Evolutionary conservation across 192 early-diverging fungal genomes (phyloP), one percentile per base, ranked within the genome.

Genomic region (Entomortierella parvispora): DNA sequence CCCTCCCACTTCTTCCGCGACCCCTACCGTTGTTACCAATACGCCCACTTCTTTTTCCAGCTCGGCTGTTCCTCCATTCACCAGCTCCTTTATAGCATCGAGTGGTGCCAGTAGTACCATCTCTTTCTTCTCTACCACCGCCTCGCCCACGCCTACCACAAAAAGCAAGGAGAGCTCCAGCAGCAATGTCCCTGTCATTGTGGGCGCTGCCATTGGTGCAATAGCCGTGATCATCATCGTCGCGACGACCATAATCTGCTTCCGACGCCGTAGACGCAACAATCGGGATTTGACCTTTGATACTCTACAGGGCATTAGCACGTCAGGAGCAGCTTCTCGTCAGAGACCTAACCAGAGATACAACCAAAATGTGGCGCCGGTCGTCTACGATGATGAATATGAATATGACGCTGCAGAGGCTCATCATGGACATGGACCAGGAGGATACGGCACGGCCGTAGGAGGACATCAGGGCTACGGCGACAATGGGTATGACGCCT

Each of bases 221-320:
- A 48, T 42, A 3, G 74, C 74, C 1, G 15, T 68, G 42, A 60
- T 67, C 43, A 68, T 68, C 22, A 58, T 77, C 33, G 55, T 64
- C 31, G 74, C 74, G 0, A 68, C 65, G 2, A 63, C 74, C 45
- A 33, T 77, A 26, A 68, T 77, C 49, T 77, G 74, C 32, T 46
- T 63, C 55, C 74, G 74, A 12, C 74, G 74, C 33, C n/a, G 49
- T 44, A 56, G 31, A 59, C 57, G 60, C 17, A 55, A 66, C 32
- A 67, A 58, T 48, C 59, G 55, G 3, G 74, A 64, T 31, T 26
- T 77, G 52, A 77, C 59, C 33, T 77, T 77, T 58, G 74, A 77
- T 48, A 51, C 60, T 2, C 65, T 77, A 20, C 60, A 68, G 34
- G 74, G 74, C 6, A 64, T 77, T 46, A 64, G 61, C 54, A 28